Base-by-base conservation (phyloP, 192 early-diverging fungal species). In the Coemansia sp. region DNA sequence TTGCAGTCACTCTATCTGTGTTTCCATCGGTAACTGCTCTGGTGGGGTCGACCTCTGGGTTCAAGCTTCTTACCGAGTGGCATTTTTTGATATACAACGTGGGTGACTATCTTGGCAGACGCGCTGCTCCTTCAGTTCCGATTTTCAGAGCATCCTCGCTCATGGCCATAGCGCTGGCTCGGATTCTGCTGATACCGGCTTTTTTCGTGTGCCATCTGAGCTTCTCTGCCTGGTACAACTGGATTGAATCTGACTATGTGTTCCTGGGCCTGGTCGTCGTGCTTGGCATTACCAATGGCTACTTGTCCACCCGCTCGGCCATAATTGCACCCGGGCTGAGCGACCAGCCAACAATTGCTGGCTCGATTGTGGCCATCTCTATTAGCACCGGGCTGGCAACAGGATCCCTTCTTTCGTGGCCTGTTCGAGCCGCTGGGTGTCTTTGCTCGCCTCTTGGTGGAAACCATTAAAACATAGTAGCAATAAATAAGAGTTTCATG, bases 1-100 rank as follows among this genome's bases (percentile, higher is more conserved):
- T 91, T 75, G 64, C 84, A 9, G 71, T 92, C 51, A 94, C 93
- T 0, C 72, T 94, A 15, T 81, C 87, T 12, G 72, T 93, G 8
- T 94, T 89, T 70, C 93, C 93, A 0, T 89, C 92, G 9, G 83
- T 93, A 41, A 94, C 92, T 2, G 78, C 89, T 1, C 75, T 89
- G 32, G 87, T 93, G 52, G 88, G 36, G 61, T 86, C 82, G 64
- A 86, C 77, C 52, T 80, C 56, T 43, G 72, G 52, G 32, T 74
- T 75, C 53, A 60, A 66, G 71, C 67, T 82, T 66, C 62, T 73
- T 68, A 75, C 76, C 34, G 83, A 73, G 58, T 85, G 64, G 86
- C 91, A 92, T 56, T 94, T 93, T 65, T 76, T 94, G 61, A 58
- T 86, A 11, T 93, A 85, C 65, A 92, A 91, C 72, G 15, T 89